phyloP scores from a whole-genome alignment of 169 alveolate genomes.

The Cryptosporidium bovis region DNA sequence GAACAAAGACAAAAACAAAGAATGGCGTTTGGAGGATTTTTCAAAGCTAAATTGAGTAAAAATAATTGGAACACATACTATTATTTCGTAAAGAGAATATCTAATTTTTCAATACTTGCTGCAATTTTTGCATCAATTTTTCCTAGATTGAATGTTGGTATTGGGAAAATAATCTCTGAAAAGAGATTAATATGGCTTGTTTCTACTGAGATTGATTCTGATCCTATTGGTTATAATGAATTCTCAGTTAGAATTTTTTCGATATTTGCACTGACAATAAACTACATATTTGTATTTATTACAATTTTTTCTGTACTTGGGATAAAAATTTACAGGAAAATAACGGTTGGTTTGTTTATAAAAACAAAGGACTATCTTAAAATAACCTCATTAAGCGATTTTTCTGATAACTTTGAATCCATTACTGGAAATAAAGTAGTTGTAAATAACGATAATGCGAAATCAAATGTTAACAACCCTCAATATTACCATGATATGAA shows the following conservation, averaged over 20 bases:
- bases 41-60: constrained; percentile 11
- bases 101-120: constrained; percentile 38
- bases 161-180: constrained; percentile 1
- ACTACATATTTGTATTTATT: constrained; percentile 14
- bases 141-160: constrained; percentile 66
- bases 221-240: constrained; percentile 33
- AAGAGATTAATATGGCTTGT: constrained; percentile 13
- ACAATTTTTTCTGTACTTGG: constrained; percentile 43
- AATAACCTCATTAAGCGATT: constrained; percentile 39
- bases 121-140: constrained; percentile 25
- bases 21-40: constrained; percentile 47
- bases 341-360: neutral
- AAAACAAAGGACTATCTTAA: constrained; percentile 18
- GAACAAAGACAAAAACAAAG: constrained; percentile 58
- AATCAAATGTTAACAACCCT: neutral
- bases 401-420: neutral
- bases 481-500: constrained; percentile 57
- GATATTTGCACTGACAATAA: constrained; percentile 21
- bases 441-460: constrained; percentile 7
- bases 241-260: neutral
- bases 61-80: constrained; percentile 29
- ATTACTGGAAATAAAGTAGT: neutral
- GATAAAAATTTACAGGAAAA: constrained; percentile 23
- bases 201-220: neutral
- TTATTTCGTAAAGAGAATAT: constrained; percentile 43